Base-by-base conservation (phyloP, 78 protist species). In the Dictyostelium capitatum region DNA sequence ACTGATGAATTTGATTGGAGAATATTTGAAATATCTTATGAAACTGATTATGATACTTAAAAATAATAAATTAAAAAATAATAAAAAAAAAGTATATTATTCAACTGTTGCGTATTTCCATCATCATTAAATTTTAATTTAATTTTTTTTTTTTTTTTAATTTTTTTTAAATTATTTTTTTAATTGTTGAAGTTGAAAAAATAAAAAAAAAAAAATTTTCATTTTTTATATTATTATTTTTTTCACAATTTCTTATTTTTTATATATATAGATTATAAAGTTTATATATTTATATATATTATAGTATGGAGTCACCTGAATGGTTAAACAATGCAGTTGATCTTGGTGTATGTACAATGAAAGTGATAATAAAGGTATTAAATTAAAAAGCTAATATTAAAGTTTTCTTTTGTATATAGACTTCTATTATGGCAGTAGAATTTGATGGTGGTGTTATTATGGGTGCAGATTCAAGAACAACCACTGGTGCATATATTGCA, bases 401-500 rank as follows among this genome's bases (percentile, higher is more conserved):
- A 54, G 43, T 37, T 37, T 37, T 37, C 2, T 37, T 37, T 37
- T 37, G 43, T 2, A 37, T 2, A 37, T 2, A 94, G 95, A 99
- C 99, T 10, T 89, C 99, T 23, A 98, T 98, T 83, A 98, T 99
- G 98, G 99, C 99, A 23, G 97, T 97, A 19, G 91, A 70, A 64
- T 98, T 53, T 32, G 82, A 97, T n/a, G 99, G 97, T n/a, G 99
- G 99, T 48, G 99, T 98, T 6, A 89, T 99, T 30, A 69, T 98
- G 43, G 99, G 97, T 3, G 99, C 99, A 30, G 99, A 99, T 67
- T 92, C 98, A 12, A 97, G 99, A n/a, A 98, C 99, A 2, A 92
- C 99, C 12, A 89, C 91, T 46, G 92, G 99, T 15, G 62, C 97
- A 12, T 98, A 97, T 94, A 85, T 99, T 4, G 99, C 98, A 59